Evolutionary conservation across 257 asterid species (phyloP), one percentile per base, ranked within the genome.

Genomic region (Solanum paucissectum): DNA sequence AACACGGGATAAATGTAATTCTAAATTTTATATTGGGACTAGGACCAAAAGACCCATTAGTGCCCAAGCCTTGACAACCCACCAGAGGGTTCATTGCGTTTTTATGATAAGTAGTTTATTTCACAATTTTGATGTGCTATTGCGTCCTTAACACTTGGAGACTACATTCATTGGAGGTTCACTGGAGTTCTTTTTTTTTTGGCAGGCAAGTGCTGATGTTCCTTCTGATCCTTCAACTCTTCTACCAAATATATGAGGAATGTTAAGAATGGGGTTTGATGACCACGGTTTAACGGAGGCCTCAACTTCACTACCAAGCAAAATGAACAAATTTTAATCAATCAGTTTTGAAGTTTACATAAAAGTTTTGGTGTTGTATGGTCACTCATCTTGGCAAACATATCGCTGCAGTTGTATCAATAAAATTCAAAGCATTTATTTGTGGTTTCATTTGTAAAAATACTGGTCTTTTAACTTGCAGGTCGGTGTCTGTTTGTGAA

Each of bases 191-290:
- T 18, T 3, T 29, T 58, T 62, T 64, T 74, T 75, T 91, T 87
- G 55, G 87, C 95, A 95, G 98, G 95, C 95, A 86, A 94, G 94
- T 89, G 69, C 91, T 12, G 94, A 93, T 83, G 90, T 88, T 69
- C 92, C 94, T 11, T 90, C 94, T 84, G 96, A 92, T 87, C 95
- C 95, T 74, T 86, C 91, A 92, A 94, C 98, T 25, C 40, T 91
- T 90, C 91, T 95, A 38, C 98, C 98, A 69, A 94, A 94, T 92
- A 88, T 90, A 66, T 95, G 89, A 91, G 85, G 27, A 27, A 46
- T 46, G 85, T 16, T 46, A 42, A 46, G 85, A 10, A 18, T 49
- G 21, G 29, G 10, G 68, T 82, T 49, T 6, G 62, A 82, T 32
- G 42, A 49, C 20, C 44, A 18, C 29, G 11, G 42, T 20, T 49